A percentile compares a stretch with the other conserved stretches of the same genome.
phyloP scores from a whole-genome alignment of 2,329 filamentous ascomycete species.

The Epichloe uncinata region DNA sequence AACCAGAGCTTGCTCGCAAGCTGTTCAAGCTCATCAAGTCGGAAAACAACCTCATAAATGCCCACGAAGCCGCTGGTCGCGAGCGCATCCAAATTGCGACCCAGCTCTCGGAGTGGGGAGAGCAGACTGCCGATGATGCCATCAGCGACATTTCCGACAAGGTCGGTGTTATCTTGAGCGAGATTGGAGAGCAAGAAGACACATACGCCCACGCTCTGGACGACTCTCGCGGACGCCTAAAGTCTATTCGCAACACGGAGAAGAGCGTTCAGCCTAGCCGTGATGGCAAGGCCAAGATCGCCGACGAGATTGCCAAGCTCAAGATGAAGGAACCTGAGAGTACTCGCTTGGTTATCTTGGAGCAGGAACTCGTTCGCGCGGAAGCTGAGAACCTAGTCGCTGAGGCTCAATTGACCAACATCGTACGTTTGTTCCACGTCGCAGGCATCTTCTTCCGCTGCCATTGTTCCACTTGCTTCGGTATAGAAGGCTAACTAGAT shows the following conservation, averaged over 20 bases:
- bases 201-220: constrained; percentile 75
- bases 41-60: constrained; percentile 75
- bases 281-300: constrained; percentile 75
- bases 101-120: constrained; percentile 93
- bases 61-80: constrained; percentile 71
- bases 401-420: constrained; percentile 90
- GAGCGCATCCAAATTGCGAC: constrained; percentile 76
- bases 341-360: constrained; percentile 65
- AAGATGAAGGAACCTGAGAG: constrained; percentile 88
- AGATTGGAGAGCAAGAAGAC: constrained; percentile 92
- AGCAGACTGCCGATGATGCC: constrained; percentile 75
- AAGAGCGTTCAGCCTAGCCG: constrained; percentile 86
- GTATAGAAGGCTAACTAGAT: constrained; percentile 39
- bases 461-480: neutral
- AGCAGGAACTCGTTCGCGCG: constrained; percentile 91
- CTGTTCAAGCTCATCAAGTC: constrained; percentile 91
- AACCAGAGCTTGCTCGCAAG: constrained; percentile 79
- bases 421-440: constrained; percentile 43
- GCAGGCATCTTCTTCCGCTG: neutral
- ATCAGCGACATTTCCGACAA: constrained; percentile 91
- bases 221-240: constrained; percentile 68
- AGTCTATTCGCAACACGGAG: constrained; percentile 91
- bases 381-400: constrained; percentile 94
- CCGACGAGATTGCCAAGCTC: constrained; percentile 81
- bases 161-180: constrained; percentile 79